Base-by-base conservation (phyloP, 805 yeast species). In the Cyberlindnera subsufficiens region DNA sequence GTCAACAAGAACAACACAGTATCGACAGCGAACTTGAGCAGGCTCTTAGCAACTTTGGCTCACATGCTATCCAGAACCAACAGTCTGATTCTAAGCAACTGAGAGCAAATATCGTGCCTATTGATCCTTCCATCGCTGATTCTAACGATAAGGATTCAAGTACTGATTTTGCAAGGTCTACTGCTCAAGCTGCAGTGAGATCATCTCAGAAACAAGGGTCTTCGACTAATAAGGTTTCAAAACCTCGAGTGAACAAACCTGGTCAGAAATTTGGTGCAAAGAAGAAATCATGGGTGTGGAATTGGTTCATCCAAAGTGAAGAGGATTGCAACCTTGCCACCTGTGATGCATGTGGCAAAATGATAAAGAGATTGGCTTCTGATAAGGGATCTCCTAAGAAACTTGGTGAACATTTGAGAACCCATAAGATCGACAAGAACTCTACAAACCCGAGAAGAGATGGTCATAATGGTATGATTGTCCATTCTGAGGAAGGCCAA, bases 201-300 rank as follows among this genome's bases (percentile, higher is more conserved):
- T 52, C 58, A 3, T 38, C 48, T 10, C 40, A 32, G 38, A 17
- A 16, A 32, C n/a, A 45, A 31, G 25, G 39, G 32, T 22, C 32
- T 15, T 16, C 25, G 14, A 32, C 34, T 4, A 44, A 39, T 9
- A 55, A 49, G 36, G 34, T 40, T 6, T 13, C 51, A 4, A 57
- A 53, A 40, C 57, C 60, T 43, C 51, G 66, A 34, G 50, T 56
- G 17, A 74, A 73, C 52, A 64, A 74, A 40, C 79, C 79, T 1
- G 80, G 80, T 7, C 78, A 72, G 49, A 72, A 69, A 50, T 75
- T 74, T 46, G 82, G 82, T 15, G 82, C 82, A 15, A 76, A 75
- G 52, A 77, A 77, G 66, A 72, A 69, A 50, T 74, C 78, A 29
- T 77, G 82, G 82, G 81, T 77, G 13, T 77, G 82, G 82, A 59